These are phyloP conservation scores for Septoria linicola DNA, from an alignment of 2,329 filamentous ascomycete species.

Conservation along the genomic window DNA sequence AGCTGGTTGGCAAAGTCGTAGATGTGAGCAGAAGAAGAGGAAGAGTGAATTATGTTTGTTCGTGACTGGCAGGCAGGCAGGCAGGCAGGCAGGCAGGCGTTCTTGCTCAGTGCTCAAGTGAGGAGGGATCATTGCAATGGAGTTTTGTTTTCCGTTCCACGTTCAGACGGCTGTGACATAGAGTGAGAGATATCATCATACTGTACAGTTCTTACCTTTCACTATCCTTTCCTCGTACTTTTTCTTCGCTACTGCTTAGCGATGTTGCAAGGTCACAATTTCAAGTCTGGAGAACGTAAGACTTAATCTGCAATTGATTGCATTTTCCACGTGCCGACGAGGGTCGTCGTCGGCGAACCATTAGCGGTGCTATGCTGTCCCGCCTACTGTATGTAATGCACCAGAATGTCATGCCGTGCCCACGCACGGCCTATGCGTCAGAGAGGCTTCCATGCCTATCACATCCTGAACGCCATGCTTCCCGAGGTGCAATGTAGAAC, in stretches of 20 bases:
- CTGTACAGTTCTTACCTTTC: conserved; percentile 2
- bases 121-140: not conserved
- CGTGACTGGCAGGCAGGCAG: too few species aligned
- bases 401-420: not conserved
- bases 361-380: too few species aligned
- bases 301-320: too few species aligned
- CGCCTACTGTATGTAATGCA: not conserved
- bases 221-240: too few species aligned
- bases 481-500: conserved; percentile 1
- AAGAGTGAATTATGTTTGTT: too few species aligned
- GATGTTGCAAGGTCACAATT: not conserved
- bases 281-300: not conserved
- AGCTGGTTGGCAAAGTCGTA: conserved; percentile 51
- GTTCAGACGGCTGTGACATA: conserved; percentile 7
- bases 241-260: too few species aligned
- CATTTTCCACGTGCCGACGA: too few species aligned
- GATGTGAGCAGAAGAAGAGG: not conserved
- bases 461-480: conserved; percentile 8
- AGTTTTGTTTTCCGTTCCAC: not conserved
- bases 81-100: too few species aligned
- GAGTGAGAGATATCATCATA: not conserved
- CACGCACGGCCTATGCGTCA: not conserved
- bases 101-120: too few species aligned
- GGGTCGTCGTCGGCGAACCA: too few species aligned
- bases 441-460: not conserved